These are phyloP conservation scores for Herpomyces periplanetae DNA, from an alignment of 2,329 filamentous ascomycete genomes.

Conservation along the genomic window DNA sequence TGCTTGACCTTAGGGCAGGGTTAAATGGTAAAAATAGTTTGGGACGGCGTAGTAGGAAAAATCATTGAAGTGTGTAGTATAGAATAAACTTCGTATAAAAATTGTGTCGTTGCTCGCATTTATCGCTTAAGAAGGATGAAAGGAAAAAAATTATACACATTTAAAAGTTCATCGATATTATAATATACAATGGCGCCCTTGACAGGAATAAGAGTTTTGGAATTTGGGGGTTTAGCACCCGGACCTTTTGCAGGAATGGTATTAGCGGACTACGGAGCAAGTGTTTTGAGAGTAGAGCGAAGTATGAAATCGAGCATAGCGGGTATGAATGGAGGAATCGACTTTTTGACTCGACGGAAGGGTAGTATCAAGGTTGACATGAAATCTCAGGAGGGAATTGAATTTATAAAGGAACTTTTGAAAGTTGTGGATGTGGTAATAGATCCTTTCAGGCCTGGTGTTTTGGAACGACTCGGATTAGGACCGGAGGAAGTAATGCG, in stretches of 20 bases:
- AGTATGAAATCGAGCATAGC: no score
- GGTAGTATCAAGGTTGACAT: conserved; percentile 40
- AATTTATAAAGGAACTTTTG: conserved; percentile 23
- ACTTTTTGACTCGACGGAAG: conserved; percentile 46
- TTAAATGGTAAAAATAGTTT: no score
- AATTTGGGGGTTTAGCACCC: conserved; percentile 21
- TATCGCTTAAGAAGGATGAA: no score
- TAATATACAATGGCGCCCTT: no score
- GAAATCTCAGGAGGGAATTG: conserved; percentile 20
- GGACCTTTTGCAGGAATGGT: conserved; percentile 56
- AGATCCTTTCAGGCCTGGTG: conserved; percentile 67
- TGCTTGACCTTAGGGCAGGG: no score
- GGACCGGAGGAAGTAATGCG: conserved; percentile 24
- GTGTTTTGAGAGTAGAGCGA: conserved; percentile 50
- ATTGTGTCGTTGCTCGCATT: no score
- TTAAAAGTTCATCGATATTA: no score
- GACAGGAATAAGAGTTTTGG: conserved; percentile 18
- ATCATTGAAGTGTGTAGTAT: no score
- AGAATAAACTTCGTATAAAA: no score
- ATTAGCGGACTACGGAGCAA: conserved; percentile 56
- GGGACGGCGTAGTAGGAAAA: no score
- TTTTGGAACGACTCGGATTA: conserved; percentile 47
- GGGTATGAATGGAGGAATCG: conserved; percentile 13
- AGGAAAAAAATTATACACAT: no score
- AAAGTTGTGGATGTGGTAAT: conserved; percentile 33